These are phyloP conservation scores for Cladosporium colombiae DNA, from an alignment of 2,329 filamentous ascomycete species.

Conservation along the genomic window DNA sequence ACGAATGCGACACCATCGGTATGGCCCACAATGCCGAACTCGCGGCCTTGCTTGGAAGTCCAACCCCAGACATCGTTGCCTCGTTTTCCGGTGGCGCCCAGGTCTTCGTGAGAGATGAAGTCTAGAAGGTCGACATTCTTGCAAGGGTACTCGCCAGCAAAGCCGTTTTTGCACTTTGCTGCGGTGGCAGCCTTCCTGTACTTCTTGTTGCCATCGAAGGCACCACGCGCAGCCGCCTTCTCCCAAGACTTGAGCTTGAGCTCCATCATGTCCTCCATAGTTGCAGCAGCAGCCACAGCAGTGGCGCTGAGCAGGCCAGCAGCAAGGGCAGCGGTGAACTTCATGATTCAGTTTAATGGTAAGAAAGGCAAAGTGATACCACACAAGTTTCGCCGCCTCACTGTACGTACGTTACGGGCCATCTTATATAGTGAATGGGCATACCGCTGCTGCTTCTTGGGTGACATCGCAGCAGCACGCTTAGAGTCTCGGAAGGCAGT, in stretches of 20 bases:
- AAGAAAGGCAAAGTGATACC: not conserved
- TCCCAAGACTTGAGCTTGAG: constrained; percentile 13
- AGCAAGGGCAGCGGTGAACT: constrained; percentile 17
- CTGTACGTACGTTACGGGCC: not conserved
- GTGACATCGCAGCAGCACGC: not conserved
- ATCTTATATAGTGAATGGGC: constrained; percentile 1
- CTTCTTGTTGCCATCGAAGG: constrained; percentile 20
- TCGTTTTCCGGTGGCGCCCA: constrained; percentile 37
- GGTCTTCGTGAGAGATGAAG: constrained; percentile 43
- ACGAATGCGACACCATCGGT: constrained; percentile 54
- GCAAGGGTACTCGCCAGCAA: constrained; percentile 39
- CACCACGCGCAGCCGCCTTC: constrained; percentile 13
- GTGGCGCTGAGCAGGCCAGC: constrained; percentile 17
- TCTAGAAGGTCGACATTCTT: constrained; percentile 41
- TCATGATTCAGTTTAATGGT: constrained; percentile 1
- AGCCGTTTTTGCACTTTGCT: constrained; percentile 40
- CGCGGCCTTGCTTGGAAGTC: constrained; percentile 51
- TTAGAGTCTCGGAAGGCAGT: constrained; percentile 12
- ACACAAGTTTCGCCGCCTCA: not conserved
- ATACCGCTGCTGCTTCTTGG: not conserved
- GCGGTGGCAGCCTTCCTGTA: constrained; percentile 21
- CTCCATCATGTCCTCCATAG: constrained; percentile 19
- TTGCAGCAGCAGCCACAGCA: constrained; percentile 15
- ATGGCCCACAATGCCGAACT: constrained; percentile 52
- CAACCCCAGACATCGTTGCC: constrained; percentile 51